Evolutionary conservation across 306 rosid species (phyloP).

Genomic region (Cucurbita moschata): DNA sequence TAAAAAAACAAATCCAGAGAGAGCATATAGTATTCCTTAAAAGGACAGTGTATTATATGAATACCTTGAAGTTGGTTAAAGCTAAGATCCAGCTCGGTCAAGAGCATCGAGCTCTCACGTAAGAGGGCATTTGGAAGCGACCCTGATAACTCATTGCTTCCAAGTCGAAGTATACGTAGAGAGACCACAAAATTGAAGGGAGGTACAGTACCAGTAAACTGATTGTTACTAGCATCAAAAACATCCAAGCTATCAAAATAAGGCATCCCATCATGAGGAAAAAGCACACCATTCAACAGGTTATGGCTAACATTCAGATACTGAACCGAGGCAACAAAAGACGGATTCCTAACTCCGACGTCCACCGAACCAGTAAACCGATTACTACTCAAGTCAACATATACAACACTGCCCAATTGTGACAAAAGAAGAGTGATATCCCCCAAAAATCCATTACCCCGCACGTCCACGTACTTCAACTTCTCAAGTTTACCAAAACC

Average conservation of each 20-base stretch:
- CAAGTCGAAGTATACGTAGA: slow-evolving; percentile 47
- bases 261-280: slow-evolving; percentile 71
- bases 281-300: slow-evolving; percentile 50
- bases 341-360: slow-evolving; percentile 38
- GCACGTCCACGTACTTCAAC: slow-evolving; percentile 41
- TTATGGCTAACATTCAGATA: slow-evolving; percentile 55
- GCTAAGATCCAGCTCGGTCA: slow-evolving; percentile 72
- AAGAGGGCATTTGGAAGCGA: slow-evolving; percentile 47
- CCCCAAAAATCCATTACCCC: slow-evolving; percentile 43
- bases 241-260: slow-evolving; percentile 68
- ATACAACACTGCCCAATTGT: slow-evolving; percentile 41
- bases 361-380: slow-evolving; percentile 55
- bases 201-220: slow-evolving; percentile 47
- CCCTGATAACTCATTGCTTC: slow-evolving; percentile 47
- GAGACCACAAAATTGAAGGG: slow-evolving; percentile 58
- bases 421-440: slow-evolving; percentile 36
- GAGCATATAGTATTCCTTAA: background rate
- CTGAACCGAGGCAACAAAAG: slow-evolving; percentile 37
- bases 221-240: slow-evolving; percentile 65
- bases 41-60: background rate
- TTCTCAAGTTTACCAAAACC: slow-evolving; percentile 36
- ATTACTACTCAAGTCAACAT: slow-evolving; percentile 59
- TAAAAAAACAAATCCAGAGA: background rate
- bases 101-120: slow-evolving; percentile 57
- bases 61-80: slow-evolving; percentile 59